Base-by-base conservation (phyloP, 495 filamentous ascomycete genomes). In the Jackrogersella multiformis region DNA sequence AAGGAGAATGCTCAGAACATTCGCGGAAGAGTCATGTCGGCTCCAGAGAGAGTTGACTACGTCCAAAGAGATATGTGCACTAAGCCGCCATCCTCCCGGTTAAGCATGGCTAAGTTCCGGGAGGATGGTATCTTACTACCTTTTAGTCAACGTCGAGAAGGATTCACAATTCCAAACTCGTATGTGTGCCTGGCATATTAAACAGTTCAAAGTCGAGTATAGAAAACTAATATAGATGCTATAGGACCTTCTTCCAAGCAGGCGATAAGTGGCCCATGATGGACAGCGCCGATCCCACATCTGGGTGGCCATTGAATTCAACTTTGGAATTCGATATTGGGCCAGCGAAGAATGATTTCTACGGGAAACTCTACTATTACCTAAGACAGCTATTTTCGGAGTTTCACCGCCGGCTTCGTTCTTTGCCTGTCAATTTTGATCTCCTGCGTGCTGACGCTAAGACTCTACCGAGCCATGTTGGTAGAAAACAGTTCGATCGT, bases 91-190 rank as follows among this genome's bases (percentile, higher is more conserved):
- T 13, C 39, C 5, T 18, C 16, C 1, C 56, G 74, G 12, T 15
- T 77, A 1, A 51, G 63, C 7, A 62, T 54, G 26, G 8, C 48
- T 4, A 70, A 68, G 44, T 79, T 74, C 52, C 72, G 66, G 1
- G 28, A 66, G 6, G 76, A 79, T 18, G 77, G 77, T 8, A 39
- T 79, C 2, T 46, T 79, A 1, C 52, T 78, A 30, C 76, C 77
- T n/a, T 79, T 79, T 32, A 69, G 77, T 23, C 54, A 52, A 32
- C 18, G 56, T 9, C 69, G 74, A 7, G 32, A 56, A 8, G 70
- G 64, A 0, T 79, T 77, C 39, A 28, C 12, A 3, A 41, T 52
- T 28, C 76, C 76, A 44, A 79, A 79, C 38, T 74, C 74, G 77
- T 78, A 23, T 44, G 77, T 44, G 6, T 9, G 8, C 34, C 12